Evolutionary conservation across 306 rosid species (phyloP).

Genomic region (Quercus engelmannii): DNA sequence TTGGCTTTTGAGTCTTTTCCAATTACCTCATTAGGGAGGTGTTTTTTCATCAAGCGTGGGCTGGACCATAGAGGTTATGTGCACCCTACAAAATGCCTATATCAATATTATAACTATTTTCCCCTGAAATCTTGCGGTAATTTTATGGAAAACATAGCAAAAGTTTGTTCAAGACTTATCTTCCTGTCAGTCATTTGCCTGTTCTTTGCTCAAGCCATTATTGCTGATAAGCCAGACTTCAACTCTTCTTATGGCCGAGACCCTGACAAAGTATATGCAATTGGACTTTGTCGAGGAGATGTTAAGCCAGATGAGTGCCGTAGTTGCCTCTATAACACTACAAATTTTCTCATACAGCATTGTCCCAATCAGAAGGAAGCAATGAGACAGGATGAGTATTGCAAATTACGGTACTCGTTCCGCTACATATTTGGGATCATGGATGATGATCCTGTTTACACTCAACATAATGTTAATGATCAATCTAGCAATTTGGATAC

Average conservation of each 20-base stretch:
- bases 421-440: neutral
- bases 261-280: neutral
- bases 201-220: no score
- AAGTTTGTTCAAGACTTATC: no score
- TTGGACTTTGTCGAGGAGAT: constrained; percentile 15
- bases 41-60: no score
- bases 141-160: no score
- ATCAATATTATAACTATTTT: no score
- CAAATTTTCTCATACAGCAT: neutral
- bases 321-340: neutral
- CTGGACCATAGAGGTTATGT: no score
- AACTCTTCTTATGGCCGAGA: neutral
- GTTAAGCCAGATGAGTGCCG: neutral
- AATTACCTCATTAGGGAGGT: no score
- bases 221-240: no score
- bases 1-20: no score
- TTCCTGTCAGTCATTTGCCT: no score
- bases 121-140: no score
- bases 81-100: no score
- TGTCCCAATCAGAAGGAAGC: constrained; percentile 10
- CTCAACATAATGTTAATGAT: neutral
- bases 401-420: constrained; percentile 12
- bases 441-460: neutral
- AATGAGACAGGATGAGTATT: neutral
- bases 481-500: neutral